Percentiles rank a stretch among this genome's conserved stretches.
These are phyloP conservation scores for Aureobasidium sp. DNA, from an alignment of 2,329 filamentous ascomycete species.

Conservation along the genomic window DNA sequence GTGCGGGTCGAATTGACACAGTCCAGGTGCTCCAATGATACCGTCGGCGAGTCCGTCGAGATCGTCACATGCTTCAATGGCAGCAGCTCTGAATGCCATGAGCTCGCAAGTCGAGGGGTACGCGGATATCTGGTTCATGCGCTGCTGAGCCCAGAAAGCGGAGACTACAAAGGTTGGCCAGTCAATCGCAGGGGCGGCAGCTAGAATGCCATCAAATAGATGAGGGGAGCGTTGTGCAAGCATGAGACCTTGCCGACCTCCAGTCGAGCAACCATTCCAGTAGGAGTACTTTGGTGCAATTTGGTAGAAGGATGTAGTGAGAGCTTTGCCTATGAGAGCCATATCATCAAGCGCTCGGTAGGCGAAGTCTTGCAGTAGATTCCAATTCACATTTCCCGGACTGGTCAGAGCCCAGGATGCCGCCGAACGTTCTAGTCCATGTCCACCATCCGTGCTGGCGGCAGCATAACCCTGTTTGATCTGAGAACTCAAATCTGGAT, in stretches of 20 bases:
- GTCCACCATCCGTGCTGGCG: conserved; percentile 26
- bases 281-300: conserved; percentile 30
- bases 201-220: conserved; percentile 36
- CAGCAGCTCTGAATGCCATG: conserved; percentile 30
- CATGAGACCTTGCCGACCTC: conserved; percentile 34
- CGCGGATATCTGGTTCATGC: conserved; percentile 18
- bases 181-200: conserved; percentile 35
- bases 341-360: conserved; percentile 30
- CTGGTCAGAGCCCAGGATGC: conserved; percentile 23
- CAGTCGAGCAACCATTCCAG: conserved; percentile 33
- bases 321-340: conserved; percentile 27
- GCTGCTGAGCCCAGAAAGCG: conserved; percentile 21
- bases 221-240: conserved; percentile 33
- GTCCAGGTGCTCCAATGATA: conserved; percentile 25
- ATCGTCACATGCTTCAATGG: conserved; percentile 31
- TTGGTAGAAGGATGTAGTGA: conserved; percentile 29
- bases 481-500: conserved; percentile 16
- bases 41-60: conserved; percentile 34
- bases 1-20: conserved; percentile 28
- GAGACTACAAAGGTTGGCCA: conserved; percentile 28
- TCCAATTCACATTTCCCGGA: conserved; percentile 30
- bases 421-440: neutral
- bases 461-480: conserved; percentile 23
- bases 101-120: conserved; percentile 30
- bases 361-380: conserved; percentile 31